phyloP scores from a whole-genome alignment of 768 basidiomycete species.

The Termitomyces sp. region DNA sequence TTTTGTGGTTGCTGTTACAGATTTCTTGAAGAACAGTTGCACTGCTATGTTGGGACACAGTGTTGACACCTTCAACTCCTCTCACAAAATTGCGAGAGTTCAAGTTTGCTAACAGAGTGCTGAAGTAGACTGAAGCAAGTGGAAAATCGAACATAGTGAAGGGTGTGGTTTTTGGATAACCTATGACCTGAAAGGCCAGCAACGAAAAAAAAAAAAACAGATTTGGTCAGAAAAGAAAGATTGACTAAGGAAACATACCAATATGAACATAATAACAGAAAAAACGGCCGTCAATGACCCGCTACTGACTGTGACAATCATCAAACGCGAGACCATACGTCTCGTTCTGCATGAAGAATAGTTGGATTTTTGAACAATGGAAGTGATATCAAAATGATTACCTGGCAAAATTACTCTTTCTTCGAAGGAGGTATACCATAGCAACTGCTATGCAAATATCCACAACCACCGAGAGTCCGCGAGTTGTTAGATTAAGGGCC shows the following conservation, averaged over 20 bases:
- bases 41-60: background rate
- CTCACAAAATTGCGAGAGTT: conserved; percentile 1
- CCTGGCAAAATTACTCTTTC: background rate
- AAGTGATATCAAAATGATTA: background rate
- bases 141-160: background rate
- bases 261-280: background rate
- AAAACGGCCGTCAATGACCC: background rate
- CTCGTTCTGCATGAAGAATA: background rate
- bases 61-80: background rate
- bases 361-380: background rate
- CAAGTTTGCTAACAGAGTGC: conserved; percentile 1
- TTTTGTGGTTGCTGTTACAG: background rate
- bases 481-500: background rate
- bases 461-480: background rate
- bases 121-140: background rate
- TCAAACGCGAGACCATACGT: background rate
- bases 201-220: too few relatives aligned
- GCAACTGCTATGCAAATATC: background rate
- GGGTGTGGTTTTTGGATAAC: background rate
- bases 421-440: background rate
- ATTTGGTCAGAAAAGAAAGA: too few relatives aligned
- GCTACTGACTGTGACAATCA: background rate
- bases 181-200: background rate
- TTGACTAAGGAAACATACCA: background rate
- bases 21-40: background rate